Base-by-base conservation (phyloP, 2,329 filamentous ascomycete genomes). In the Ophiocordyceps robertsii region DNA sequence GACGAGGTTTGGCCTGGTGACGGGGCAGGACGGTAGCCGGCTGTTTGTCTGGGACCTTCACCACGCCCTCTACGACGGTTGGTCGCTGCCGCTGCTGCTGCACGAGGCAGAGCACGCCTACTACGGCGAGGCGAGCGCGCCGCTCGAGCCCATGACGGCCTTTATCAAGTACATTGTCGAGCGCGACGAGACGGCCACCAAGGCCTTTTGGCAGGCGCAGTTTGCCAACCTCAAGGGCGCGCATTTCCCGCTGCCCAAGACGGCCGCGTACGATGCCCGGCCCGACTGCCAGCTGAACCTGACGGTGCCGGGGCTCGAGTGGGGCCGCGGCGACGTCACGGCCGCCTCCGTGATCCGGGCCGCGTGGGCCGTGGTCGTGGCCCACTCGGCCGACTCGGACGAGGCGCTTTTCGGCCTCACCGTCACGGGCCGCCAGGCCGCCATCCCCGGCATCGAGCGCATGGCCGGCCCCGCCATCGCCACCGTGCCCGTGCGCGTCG, bases 61-160 rank as follows among this genome's bases (percentile, higher is more conserved):
- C 36, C 70, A 74, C 46, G 64, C 64, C 9, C 51, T 73, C 0
- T 75, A 73, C 43, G 71, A 75, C 42, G 70, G 70, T n/a, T 72
- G 68, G 68, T 67, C 63, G 0, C 63, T 69, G 61, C 61, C 63
- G 3, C 52, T 69, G 8, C 40, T 56, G 6, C 36, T 56, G 13
- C 43, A 47, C 13, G 29, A 43, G 2, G 35, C 50, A 1, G 39
- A 45, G 8, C 39, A 47, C 27, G 42, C 44, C 3, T 54, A 54
- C 38, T 29, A 40, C 29, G 39, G 32, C 13, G 41, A 44, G n/a
- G 11, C 6, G 19, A 39, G 29, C 16, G 16, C 37, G n/a, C 14
- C 16, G 8, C n/a, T 39, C 16, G 37, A 41, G 3, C 38, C 45
- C 29, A 45, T 68, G 51, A 63, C 61, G 39, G 52, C 59, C 31